phyloP scores from a whole-genome alignment of 192 early-diverging fungal genomes.

The Backusella liffmaniae region DNA sequence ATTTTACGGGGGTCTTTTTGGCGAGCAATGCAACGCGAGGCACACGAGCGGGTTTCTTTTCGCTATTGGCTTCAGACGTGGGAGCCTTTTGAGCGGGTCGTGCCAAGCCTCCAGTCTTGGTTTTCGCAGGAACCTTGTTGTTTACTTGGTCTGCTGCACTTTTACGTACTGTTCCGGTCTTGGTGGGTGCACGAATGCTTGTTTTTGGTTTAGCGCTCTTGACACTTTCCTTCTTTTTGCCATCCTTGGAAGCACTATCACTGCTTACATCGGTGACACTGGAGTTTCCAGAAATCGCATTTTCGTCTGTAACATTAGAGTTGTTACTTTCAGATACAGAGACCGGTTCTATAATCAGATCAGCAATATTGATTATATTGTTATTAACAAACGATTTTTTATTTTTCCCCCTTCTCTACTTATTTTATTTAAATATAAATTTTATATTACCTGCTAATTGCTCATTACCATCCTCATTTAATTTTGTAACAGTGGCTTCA shows the following conservation, averaged over 20 bases:
- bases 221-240: neutral
- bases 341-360: neutral
- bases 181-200: neutral
- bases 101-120: neutral
- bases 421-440: neutral
- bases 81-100: neutral
- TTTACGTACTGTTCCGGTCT: conserved; percentile 3
- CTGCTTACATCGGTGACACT: conserved; percentile 6
- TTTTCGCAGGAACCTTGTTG: conserved; percentile 1
- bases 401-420: neutral
- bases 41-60: conserved; percentile 11
- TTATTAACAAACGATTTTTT: neutral
- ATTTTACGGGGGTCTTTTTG: conserved; percentile 17
- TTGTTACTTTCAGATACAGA: conserved; percentile 1
- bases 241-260: neutral
- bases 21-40: conserved; percentile 19
- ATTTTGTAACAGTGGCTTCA: neutral
- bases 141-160: neutral
- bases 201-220: conserved; percentile 7
- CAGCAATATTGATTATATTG: neutral
- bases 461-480: neutral
- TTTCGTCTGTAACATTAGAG: neutral
- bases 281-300: neutral
- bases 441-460: conserved; percentile 2
- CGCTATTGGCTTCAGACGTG: neutral